Evolutionary conservation across 1,284 basidiomycete genomes (phyloP).

Genomic region (Cutaneotrichosporon cavernicola): DNA sequence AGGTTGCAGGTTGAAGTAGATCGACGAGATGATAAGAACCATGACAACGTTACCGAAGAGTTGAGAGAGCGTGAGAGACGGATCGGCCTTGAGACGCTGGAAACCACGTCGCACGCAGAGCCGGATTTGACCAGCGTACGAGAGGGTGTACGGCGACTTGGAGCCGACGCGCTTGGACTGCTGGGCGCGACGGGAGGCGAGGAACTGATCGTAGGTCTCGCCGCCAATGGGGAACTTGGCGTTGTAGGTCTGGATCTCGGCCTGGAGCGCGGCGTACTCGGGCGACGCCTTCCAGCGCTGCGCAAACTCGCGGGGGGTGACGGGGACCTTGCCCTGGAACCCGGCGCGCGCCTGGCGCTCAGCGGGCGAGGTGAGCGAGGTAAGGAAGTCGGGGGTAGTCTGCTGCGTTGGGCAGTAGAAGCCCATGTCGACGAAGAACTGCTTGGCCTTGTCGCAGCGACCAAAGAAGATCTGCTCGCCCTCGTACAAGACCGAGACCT

Average conservation of each 20-base stretch:
- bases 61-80: constrained; percentile 50
- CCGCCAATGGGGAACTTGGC: constrained; percentile 50
- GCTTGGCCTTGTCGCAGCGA: constrained; percentile 66
- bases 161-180: constrained; percentile 53
- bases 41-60: constrained; percentile 54
- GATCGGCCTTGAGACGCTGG: constrained; percentile 52
- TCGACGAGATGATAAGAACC: constrained; percentile 53
- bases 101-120: constrained; percentile 53
- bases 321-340: constrained; percentile 58
- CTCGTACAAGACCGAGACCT: constrained; percentile 71
- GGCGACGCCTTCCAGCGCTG: constrained; percentile 46
- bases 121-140: constrained; percentile 51
- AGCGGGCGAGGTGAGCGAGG: constrained; percentile 61
- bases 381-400: constrained; percentile 61
- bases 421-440: constrained; percentile 75
- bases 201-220: constrained; percentile 50
- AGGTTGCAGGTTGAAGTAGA: constrained; percentile 52
- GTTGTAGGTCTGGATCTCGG: constrained; percentile 52
- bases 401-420: constrained; percentile 60
- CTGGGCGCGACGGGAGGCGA: constrained; percentile 50
- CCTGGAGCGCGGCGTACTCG: constrained; percentile 46
- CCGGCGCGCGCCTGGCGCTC: constrained; percentile 61
- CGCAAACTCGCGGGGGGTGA: constrained; percentile 63
- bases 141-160: constrained; percentile 54
- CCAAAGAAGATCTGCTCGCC: constrained; percentile 84